A percentile compares a stretch with the other conserved stretches of the same genome.
These are phyloP conservation scores for Amaranthus tricolor DNA, from an alignment of 179 eudicot species.

Conservation along the genomic window DNA sequence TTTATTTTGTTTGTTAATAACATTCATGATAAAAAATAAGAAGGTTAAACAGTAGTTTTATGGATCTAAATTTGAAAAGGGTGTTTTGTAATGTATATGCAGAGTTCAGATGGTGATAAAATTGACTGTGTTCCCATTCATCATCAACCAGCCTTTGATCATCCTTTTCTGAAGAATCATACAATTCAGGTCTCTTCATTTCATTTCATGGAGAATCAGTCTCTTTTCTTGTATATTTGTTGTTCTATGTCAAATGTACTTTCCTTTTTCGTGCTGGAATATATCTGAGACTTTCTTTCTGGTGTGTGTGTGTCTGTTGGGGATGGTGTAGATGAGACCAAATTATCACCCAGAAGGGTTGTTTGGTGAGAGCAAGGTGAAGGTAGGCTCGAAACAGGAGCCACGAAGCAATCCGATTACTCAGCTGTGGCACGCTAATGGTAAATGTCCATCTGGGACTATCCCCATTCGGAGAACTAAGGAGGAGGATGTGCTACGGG, in stretches of 20 bases:
- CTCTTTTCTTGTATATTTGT: background rate
- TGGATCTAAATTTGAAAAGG: background rate
- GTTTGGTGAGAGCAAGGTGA: conserved; percentile 59
- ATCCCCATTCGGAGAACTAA: conserved; percentile 93
- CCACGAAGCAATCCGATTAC: conserved; percentile 35
- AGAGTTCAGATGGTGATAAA: conserved; percentile 97
- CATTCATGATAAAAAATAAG: too few species aligned
- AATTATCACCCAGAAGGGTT: conserved; percentile 87
- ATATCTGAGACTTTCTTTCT: background rate
- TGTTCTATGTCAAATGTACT: background rate
- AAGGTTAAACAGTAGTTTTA: too few species aligned
- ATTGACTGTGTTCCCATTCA: conserved; percentile 88
- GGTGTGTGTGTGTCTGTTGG: conserved; percentile 1
- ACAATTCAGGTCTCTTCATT: conserved; percentile 62
- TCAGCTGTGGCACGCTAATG: conserved; percentile 73
- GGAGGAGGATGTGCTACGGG: conserved; percentile 77
- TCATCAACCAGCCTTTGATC: conserved; percentile 95
- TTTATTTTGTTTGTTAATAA: background rate
- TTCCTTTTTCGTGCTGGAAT: background rate
- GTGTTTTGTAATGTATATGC: conserved; percentile 24
- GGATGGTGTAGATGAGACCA: conserved; percentile 62
- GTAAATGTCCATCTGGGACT: conserved; percentile 63
- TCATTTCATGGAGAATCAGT: too few species aligned
- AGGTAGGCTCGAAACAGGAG: conserved; percentile 20
- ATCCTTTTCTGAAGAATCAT: conserved; percentile 94